These are phyloP conservation scores for Hibiscus mutabilis DNA, from an alignment of 345 rosid species.

Conservation along the genomic window DNA sequence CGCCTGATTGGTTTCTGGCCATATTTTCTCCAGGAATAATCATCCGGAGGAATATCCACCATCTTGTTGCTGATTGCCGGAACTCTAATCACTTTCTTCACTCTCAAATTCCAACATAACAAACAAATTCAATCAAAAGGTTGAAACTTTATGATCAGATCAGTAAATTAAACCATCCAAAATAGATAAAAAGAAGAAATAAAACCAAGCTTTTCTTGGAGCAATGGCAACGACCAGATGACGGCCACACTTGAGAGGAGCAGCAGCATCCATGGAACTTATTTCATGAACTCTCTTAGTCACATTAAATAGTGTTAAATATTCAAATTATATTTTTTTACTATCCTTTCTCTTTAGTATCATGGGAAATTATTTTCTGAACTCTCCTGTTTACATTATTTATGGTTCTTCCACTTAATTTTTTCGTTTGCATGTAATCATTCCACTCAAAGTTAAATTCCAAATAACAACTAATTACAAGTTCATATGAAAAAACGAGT, in stretches of 20 bases:
- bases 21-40: conserved; percentile 89
- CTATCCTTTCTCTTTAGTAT: no score
- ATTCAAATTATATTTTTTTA: no score
- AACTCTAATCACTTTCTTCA: conserved; percentile 59
- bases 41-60: conserved; percentile 90
- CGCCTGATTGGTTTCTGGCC: conserved; percentile 97
- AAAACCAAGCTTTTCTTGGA: conserved; percentile 59
- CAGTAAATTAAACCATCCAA: not conserved
- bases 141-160: not conserved
- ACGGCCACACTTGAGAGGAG: conserved; percentile 53
- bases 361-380: no score
- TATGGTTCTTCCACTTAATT: no score
- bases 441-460: no score
- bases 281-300: no score
- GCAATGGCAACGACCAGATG: conserved; percentile 82
- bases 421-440: no score
- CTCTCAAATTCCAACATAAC: conserved; percentile 54
- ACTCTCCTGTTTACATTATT: no score
- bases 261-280: no score
- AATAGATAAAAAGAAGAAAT: not conserved
- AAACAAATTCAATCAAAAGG: not conserved
- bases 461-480: no score
- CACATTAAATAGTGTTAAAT: no score
- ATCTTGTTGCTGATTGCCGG: conserved; percentile 72
- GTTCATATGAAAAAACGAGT: no score